Evolutionary conservation across 768 basidiomycete genomes (phyloP).

Genomic region (Sutorius australiensis): DNA sequence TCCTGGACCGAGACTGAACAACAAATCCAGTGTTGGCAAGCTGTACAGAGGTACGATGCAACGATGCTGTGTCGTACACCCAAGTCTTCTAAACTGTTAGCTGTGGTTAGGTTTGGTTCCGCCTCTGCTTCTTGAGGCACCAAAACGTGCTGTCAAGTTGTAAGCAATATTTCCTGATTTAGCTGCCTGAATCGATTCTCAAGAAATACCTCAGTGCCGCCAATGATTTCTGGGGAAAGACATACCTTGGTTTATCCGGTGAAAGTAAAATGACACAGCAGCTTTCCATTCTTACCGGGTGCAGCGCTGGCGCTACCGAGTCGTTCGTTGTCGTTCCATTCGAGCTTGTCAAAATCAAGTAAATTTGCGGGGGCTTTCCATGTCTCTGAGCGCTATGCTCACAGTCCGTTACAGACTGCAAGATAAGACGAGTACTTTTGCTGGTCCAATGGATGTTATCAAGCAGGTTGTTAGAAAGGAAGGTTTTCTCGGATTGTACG

Average conservation of each 20-base stretch:
- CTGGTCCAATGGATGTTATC: constrained; percentile 90
- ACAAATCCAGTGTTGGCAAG: constrained; percentile 55
- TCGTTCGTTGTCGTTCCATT: constrained; percentile 95
- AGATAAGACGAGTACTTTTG: constrained; percentile 87
- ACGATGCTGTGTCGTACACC: background rate
- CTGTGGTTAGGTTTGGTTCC: constrained; percentile 73
- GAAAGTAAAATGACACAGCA: constrained; percentile 83
- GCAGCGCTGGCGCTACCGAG: constrained; percentile 93
- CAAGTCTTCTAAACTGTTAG: background rate
- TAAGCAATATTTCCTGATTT: constrained; percentile 33
- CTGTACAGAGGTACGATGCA: constrained; percentile 73
- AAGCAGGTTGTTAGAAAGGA: constrained; percentile 72
- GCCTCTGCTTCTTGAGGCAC: constrained; percentile 92
- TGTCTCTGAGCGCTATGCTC: background rate
- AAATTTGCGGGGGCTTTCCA: constrained; percentile 20
- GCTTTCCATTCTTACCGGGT: constrained; percentile 88
- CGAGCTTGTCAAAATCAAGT: constrained; percentile 90
- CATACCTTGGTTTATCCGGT: constrained; percentile 57
- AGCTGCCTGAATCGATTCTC: background rate
- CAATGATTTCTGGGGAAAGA: constrained; percentile 96
- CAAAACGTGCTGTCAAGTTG: constrained; percentile 98
- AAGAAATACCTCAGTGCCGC: constrained; percentile 48
- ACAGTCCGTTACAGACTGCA: constrained; percentile 55
- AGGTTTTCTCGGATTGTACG: constrained; percentile 82
- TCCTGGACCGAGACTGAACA: background rate